Conservation (phyloP, 805 yeast genomes). For the Lipomyces chichibuensis region DNA sequence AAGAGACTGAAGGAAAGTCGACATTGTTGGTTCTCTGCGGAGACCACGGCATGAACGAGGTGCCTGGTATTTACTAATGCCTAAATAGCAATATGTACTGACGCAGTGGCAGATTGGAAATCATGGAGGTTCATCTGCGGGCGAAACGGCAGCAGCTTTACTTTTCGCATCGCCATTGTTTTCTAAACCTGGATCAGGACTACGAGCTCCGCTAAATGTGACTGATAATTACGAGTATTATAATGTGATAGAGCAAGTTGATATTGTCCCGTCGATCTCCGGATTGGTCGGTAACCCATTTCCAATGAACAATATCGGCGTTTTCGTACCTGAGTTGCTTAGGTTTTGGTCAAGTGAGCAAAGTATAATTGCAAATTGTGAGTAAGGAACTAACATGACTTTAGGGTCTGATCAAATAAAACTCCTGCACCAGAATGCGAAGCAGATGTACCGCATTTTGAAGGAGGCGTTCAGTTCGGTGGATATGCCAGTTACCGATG, state of each 20-base stretch:
- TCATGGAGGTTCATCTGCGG: constrained; percentile 93
- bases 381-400: not conserved
- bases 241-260: constrained; percentile 62
- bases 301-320: constrained; percentile 76
- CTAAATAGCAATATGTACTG: not conserved
- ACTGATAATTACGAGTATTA: constrained; percentile 53
- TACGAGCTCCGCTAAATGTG: not conserved
- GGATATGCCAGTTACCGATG: constrained; percentile 45
- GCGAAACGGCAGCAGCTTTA: constrained; percentile 89
- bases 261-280: constrained; percentile 71
- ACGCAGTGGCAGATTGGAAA: constrained; percentile 55
- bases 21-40: constrained; percentile 80
- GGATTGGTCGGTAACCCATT: constrained; percentile 64
- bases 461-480: constrained; percentile 32
- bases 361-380: not conserved
- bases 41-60: constrained; percentile 95
- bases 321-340: constrained; percentile 62
- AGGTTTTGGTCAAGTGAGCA: constrained; percentile 39
- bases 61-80: constrained; percentile 37
- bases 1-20: constrained; percentile 45
- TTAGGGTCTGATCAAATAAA: constrained; percentile 58
- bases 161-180: constrained; percentile 69
- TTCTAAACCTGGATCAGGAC: constrained; percentile 36
- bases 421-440: constrained; percentile 50
- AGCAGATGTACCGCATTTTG: constrained; percentile 40